Conservation (phyloP, 176 grass and related monocot species). For the Aegilops longissima region DNA sequence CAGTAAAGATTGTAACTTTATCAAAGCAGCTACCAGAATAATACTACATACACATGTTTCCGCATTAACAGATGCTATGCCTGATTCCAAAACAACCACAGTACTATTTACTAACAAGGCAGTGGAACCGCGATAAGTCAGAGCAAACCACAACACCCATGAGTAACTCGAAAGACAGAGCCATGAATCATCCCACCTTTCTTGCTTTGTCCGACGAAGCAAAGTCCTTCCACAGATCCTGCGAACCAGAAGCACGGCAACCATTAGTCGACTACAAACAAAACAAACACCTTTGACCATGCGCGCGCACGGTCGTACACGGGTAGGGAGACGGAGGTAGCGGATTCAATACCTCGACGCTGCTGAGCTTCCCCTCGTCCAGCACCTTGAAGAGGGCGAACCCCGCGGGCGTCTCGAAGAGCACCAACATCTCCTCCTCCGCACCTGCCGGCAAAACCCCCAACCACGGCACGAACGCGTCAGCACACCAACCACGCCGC, state of each 20-base stretch:
- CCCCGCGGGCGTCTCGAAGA: slow-evolving; percentile 91
- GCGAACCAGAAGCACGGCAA: no score
- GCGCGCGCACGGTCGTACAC: not conserved
- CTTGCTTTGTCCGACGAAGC: slow-evolving; percentile 61
- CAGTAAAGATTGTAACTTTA: no score
- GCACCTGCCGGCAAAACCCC: not conserved
- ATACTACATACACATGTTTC: no score
- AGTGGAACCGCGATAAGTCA: no score
- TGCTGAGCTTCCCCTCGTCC: slow-evolving; percentile 78
- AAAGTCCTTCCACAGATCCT: slow-evolving; percentile 82
- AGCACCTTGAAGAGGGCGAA: slow-evolving; percentile 95
- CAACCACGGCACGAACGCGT: not conserved
- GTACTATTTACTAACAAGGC: no score
- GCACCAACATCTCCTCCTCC: slow-evolving; percentile 58
- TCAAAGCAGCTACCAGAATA: no score
- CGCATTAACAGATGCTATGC: no score
- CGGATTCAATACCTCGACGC: slow-evolving; percentile 55
- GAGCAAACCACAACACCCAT: not conserved
- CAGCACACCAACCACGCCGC: not conserved
- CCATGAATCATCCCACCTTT: slow-evolving; percentile 42
- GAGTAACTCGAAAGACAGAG: not conserved
- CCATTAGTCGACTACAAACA: no score
- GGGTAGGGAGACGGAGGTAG: not conserved
- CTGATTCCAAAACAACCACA: no score
- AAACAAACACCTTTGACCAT: no score